These are phyloP conservation scores for Neonothopanus nambi DNA, from an alignment of 1,284 basidiomycete species.

Conservation along the genomic window DNA sequence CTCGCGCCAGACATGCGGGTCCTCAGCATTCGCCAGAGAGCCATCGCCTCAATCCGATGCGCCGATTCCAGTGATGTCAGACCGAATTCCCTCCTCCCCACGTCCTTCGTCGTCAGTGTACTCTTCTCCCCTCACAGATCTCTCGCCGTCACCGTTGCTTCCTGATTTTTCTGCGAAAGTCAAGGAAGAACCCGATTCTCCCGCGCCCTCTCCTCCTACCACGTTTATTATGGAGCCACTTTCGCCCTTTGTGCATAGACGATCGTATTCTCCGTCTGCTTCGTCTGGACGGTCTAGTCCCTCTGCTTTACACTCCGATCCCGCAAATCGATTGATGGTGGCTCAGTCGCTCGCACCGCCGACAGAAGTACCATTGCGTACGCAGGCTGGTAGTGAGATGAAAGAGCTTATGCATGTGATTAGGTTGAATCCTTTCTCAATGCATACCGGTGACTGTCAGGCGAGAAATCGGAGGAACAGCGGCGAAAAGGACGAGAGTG, in stretches of 20 bases:
- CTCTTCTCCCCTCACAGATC: neutral
- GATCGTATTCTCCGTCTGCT: slow-evolving; percentile 1
- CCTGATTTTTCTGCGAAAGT: neutral
- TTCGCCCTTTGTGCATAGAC: slow-evolving; percentile 2
- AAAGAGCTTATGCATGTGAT: slow-evolving; percentile 74
- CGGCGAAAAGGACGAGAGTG: slow-evolving; percentile 35
- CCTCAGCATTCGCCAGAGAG: too few species aligned
- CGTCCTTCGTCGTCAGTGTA: neutral
- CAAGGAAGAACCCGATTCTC: slow-evolving; percentile 9
- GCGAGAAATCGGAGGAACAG: slow-evolving; percentile 18
- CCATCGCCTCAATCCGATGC: neutral
- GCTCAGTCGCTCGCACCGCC: slow-evolving; percentile 47
- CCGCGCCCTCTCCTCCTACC: neutral
- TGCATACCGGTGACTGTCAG: slow-evolving; percentile 40
- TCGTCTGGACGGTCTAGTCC: slow-evolving; percentile 6
- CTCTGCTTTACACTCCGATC: slow-evolving; percentile 7
- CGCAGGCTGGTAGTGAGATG: slow-evolving; percentile 66
- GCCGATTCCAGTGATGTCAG: neutral
- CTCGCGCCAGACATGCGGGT: neutral
- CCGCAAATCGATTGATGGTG: slow-evolving; percentile 14
- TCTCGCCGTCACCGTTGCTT: neutral
- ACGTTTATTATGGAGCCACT: slow-evolving; percentile 14
- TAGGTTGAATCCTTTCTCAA: slow-evolving; percentile 72
- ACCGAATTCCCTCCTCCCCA: neutral
- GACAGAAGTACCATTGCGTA: slow-evolving; percentile 70